A percentile compares a stretch with the other conserved stretches of the same genome.
These are phyloP conservation scores for Lyophyllum semitale DNA, from an alignment of 768 basidiomycete genomes.

Conservation along the genomic window DNA sequence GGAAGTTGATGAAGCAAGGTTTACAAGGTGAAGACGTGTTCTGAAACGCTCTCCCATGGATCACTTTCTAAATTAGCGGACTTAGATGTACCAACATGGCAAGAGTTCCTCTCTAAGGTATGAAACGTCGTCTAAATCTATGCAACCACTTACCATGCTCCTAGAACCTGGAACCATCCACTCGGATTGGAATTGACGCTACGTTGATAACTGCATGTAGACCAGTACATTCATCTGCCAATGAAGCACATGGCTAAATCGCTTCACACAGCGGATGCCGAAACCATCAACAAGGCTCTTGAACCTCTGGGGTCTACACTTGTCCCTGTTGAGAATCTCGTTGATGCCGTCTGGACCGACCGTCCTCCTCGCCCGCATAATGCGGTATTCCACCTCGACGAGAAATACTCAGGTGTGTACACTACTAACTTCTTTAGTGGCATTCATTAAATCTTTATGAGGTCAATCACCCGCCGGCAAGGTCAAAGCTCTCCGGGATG, in stretches of 20 bases:
- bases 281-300: slow-evolving; percentile 59
- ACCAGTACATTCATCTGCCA: background rate
- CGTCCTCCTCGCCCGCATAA: slow-evolving; percentile 72
- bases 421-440: background rate
- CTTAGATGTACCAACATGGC: slow-evolving; percentile 86
- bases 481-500: slow-evolving; percentile 63
- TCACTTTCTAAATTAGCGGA: background rate
- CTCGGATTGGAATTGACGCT: slow-evolving; percentile 82
- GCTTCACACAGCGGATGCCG: slow-evolving; percentile 57
- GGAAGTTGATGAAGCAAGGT: slow-evolving; percentile 94
- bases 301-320: slow-evolving; percentile 55
- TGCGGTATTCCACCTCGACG: slow-evolving; percentile 65
- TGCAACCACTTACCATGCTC: background rate
- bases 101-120: slow-evolving; percentile 81
- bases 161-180: slow-evolving; percentile 62
- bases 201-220: slow-evolving; percentile 69
- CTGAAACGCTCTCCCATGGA: background rate
- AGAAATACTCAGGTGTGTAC: slow-evolving; percentile 67
- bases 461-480: slow-evolving; percentile 70
- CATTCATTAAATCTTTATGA: slow-evolving; percentile 17
- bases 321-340: slow-evolving; percentile 73
- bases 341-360: slow-evolving; percentile 79
- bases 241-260: background rate
- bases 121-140: background rate
- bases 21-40: slow-evolving; percentile 55